Evolutionary conservation across 1,284 basidiomycete genomes (phyloP).

Genomic region (Leccinum fallax): DNA sequence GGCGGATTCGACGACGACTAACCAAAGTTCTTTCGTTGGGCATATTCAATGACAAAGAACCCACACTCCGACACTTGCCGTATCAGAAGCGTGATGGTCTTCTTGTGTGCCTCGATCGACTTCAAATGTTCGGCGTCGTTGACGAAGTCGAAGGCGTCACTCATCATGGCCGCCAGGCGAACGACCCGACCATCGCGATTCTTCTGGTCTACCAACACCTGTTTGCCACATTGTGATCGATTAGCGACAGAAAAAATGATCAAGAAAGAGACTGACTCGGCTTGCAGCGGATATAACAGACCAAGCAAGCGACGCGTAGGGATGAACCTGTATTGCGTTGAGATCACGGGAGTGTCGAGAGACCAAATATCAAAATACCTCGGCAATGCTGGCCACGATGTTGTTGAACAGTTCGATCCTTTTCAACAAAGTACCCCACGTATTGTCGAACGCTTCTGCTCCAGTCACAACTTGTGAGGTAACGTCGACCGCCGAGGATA

Average conservation of each 20-base stretch:
- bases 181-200: not conserved
- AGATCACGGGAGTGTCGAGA: not conserved
- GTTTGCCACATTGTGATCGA: not conserved
- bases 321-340: not conserved
- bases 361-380: not conserved
- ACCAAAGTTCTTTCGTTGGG: not conserved
- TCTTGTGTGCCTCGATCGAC: not conserved
- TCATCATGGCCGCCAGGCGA: not conserved
- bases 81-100: not conserved
- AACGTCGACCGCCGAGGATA: not conserved
- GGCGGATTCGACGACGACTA: not conserved
- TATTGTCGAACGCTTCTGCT: not conserved
- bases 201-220: not conserved
- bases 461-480: no score
- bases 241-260: not conserved
- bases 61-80: not conserved
- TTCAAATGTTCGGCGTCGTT: not conserved
- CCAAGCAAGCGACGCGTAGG: not conserved
- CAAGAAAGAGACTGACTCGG: not conserved
- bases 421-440: not conserved
- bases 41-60: not conserved
- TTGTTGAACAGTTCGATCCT: not conserved
- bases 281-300: not conserved
- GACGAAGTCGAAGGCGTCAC: not conserved
- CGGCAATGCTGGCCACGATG: not conserved